Conservation (phyloP, 768 basidiomycete genomes). For the Macrocybe gigantea region DNA sequence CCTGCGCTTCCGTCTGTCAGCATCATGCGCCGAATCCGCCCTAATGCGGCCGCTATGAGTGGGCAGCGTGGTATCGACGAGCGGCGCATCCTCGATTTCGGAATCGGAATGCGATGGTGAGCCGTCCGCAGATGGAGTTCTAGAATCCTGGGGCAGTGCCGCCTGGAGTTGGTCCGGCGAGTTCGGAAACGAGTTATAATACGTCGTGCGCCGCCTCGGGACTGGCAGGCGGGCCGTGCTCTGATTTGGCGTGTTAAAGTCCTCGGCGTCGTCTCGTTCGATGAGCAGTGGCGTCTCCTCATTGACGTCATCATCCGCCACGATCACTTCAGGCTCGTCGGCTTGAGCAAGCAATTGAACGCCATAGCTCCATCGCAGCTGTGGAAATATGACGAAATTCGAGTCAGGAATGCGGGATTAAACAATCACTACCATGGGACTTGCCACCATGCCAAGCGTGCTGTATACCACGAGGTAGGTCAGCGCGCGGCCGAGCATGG, state of each 20-base stretch:
- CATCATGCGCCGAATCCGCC: too few species aligned
- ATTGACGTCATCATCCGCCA: slow-evolving; percentile 3
- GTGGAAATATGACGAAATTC: not conserved
- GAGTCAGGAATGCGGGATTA: slow-evolving; percentile 8
- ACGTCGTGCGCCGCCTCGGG: slow-evolving; percentile 27
- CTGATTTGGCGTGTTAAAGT: too few species aligned
- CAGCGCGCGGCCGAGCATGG: slow-evolving; percentile 88
- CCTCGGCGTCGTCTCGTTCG: too few species aligned
- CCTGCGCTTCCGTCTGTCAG: not conserved
- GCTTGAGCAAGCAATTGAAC: slow-evolving; percentile 76
- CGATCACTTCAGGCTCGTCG: slow-evolving; percentile 30
- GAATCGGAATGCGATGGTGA: slow-evolving; percentile 7
- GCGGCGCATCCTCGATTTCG: slow-evolving; percentile 5
- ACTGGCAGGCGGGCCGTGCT: slow-evolving; percentile 8
- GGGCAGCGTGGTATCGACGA: slow-evolving; percentile 1
- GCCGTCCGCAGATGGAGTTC: too few species aligned
- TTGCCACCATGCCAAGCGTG: slow-evolving; percentile 91
- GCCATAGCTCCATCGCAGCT: slow-evolving; percentile 93
- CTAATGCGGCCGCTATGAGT: slow-evolving; percentile 4
- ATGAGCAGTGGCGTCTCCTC: too few species aligned
- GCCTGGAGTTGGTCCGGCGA: slow-evolving; percentile 37
- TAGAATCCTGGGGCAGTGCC: slow-evolving; percentile 23
- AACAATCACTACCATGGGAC: slow-evolving; percentile 13
- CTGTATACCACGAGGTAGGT: slow-evolving; percentile 90
- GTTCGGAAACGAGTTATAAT: slow-evolving; percentile 67